Evolutionary conservation across 2,329 filamentous ascomycete genomes (phyloP), one percentile per base, ranked within the genome.

Genomic region (Amphichorda felina): DNA sequence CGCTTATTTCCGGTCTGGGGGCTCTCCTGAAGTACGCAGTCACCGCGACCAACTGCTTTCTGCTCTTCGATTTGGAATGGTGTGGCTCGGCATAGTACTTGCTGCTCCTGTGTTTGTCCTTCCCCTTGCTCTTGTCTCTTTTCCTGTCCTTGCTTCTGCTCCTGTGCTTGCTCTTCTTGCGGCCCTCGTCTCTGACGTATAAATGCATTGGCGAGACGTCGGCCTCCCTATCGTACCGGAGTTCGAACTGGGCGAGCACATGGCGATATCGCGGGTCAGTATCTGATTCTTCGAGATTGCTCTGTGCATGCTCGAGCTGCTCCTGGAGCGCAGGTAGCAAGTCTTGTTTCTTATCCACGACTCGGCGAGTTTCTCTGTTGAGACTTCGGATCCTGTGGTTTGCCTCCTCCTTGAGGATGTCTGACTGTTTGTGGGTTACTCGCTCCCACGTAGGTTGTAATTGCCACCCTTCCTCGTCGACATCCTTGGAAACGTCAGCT

Each of bases 11-110:
- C 1, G 42, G 40, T 16, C 48, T 51, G 2, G 63, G 64, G 3
- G 49, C 49, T 8, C 59, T 53, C 42, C 59, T 63, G 44, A 65
- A 70, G 45, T 67, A 70, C 9, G 57, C 60, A 2, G 56, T 66
- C 29, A 71, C 48, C 8, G 59, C 59, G 8, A 57, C 42, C 8
- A 57, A 55, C 42, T 68, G 59, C 11, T 46, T 47, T n/a, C 44
- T 47, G 33, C 37, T 50, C 41, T 48, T 57, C 4, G 48, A 42
- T 43, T 51, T 56, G 18, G 32, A 22, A 38, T 50, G 43, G 31
- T 41, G 43, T 6, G 34, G 19, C 36, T 41, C 21, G 15, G 28
- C 13, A 7, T 14, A 13, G 35, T 38, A 32, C 16, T 34, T 34
- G 31, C 30, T 37, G 22, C 28, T 19, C 29, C 39, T 38, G 18